A percentile compares a stretch with the other conserved stretches of the same genome.
Conservation (phyloP, 2,329 filamentous ascomycete species). For the Colletotrichum sansevieriae region DNA sequence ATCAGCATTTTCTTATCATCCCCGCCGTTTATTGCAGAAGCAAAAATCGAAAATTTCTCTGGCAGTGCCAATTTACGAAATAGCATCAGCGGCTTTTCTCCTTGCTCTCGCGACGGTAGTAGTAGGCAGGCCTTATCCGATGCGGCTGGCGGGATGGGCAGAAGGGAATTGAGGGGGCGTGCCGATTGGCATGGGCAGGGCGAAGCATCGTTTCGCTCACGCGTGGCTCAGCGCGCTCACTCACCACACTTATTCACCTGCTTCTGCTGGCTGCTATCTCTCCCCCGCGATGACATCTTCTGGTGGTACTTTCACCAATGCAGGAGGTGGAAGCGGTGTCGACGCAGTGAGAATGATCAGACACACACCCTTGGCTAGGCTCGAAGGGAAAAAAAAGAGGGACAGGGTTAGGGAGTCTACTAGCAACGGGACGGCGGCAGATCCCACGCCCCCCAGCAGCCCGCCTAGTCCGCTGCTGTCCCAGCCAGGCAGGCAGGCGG, state of each 20-base stretch:
- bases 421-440: slow-evolving; percentile 34
- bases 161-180: slow-evolving; percentile 7
- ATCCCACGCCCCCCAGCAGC: slow-evolving; percentile 13
- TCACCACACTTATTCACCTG: not conserved
- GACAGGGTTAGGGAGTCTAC: slow-evolving; percentile 32
- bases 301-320: slow-evolving; percentile 29
- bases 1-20: not conserved
- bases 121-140: slow-evolving; percentile 7
- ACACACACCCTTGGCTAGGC: not conserved
- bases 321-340: slow-evolving; percentile 27
- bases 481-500: not conserved
- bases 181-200: slow-evolving; percentile 37
- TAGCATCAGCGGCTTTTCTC: slow-evolving; percentile 14
- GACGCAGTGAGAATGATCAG: slow-evolving; percentile 4
- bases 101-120: not conserved
- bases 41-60: not conserved
- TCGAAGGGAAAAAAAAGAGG: not conserved
- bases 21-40: not conserved
- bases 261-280: not conserved
- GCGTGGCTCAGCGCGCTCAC: not conserved
- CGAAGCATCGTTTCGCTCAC: not conserved
- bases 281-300: slow-evolving; percentile 30
- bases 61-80: not conserved
- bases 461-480: not conserved
- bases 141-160: not conserved